Base-by-base conservation (phyloP, 345 rosid species). In the Sapria himalayana region DNA sequence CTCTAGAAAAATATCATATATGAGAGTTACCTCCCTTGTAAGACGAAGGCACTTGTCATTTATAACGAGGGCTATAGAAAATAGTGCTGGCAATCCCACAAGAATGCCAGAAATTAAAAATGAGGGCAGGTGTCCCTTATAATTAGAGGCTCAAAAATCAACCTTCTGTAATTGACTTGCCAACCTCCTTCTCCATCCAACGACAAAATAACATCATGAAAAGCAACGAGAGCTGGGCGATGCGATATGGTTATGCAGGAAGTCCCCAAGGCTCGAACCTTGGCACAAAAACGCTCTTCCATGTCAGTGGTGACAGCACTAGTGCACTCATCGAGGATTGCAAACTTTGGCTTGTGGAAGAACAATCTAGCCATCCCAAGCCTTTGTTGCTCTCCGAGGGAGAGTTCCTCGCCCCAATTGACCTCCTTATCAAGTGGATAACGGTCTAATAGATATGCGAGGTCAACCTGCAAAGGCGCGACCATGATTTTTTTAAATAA, bases 311-410 rank as follows among this genome's bases (percentile, higher is more conserved):
- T 84, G 51, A 89, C 99, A 47, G 99, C 99, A 71, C 99, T 89
- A 33, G 99, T 89, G 71, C 99, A 89, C 63, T 89, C 99, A 59
- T 89, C 99, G 62, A 89, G 95, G 70, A 89, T 89, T 49, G 99
- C 99, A 84, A 89, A 89, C 55, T 74, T 89, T 54, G 99, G 99
- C 64, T 64, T 89, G 66, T 89, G 99, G 52, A 80, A 89, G 60
- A 89, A 89, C 45, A 89, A 54, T 55, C 99, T 73, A 39, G 99
- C 99, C 95, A 89, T 89, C 46, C 99, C 99, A 57, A 89, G 59
- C 56, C 93, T 76, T 56, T 89, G 99, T 59, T 89, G 99, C 71
- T 89, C 99, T 52, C 99, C 99, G 11, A 89, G 64, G 50, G 99
- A 89, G 45, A 89, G 61, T 58, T 84, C 95, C 49, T 89, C 92